Evolutionary conservation across 345 rosid species (phyloP).

Genomic region (Eucalyptus leucophloia): DNA sequence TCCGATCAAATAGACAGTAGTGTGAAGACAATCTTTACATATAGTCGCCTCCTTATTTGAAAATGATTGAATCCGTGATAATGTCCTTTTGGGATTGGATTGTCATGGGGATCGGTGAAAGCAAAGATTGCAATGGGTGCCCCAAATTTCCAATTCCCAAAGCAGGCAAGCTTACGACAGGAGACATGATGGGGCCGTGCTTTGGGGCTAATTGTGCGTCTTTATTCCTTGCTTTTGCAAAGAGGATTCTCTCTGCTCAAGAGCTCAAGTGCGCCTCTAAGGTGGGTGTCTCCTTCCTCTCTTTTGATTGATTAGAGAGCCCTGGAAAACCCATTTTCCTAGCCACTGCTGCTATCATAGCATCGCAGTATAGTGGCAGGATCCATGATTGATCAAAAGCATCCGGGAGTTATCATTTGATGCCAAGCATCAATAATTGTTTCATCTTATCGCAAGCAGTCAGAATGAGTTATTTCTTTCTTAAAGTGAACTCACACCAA

Average conservation of each 20-base stretch:
- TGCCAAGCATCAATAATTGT: background rate
- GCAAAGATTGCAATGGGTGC: background rate
- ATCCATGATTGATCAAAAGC: background rate
- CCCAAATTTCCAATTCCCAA: background rate
- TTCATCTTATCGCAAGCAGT: background rate
- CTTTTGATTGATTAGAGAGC: background rate
- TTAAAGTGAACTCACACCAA: background rate
- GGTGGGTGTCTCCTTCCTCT: background rate
- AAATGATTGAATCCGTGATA: background rate
- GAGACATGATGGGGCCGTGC: background rate
- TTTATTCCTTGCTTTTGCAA: constrained; percentile 14
- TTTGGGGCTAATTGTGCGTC: background rate
- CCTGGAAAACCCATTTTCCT: background rate
- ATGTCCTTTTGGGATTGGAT: background rate
- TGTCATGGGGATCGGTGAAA: background rate
- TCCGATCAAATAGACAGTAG: background rate
- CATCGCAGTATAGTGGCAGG: background rate
- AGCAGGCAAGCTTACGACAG: background rate
- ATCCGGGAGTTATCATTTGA: background rate
- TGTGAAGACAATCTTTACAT: background rate
- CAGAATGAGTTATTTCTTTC: background rate
- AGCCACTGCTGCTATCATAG: background rate
- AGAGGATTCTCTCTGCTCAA: background rate
- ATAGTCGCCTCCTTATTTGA: background rate
- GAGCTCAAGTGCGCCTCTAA: background rate